A percentile compares a stretch with the other conserved stretches of the same genome.
Conservation (phyloP, 331 rosid genomes). For the Rosa hybrid region DNA sequence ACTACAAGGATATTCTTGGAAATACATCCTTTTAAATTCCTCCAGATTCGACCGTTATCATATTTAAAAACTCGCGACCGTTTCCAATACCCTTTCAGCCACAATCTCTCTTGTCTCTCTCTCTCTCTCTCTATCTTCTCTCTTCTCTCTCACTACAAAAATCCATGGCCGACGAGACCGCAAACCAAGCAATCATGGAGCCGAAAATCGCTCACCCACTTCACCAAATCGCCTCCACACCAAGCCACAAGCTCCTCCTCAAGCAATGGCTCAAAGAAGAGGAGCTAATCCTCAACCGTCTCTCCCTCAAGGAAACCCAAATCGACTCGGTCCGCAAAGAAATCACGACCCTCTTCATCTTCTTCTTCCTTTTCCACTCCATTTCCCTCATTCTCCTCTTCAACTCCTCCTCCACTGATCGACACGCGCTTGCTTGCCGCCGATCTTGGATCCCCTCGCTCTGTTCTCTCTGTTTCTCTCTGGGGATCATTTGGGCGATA, state of each 20-base stretch:
- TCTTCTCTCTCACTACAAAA: neutral
- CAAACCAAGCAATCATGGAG: conserved; percentile 51
- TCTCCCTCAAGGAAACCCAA: conserved; percentile 60
- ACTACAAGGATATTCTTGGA: conserved; percentile 24
- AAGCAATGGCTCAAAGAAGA: conserved; percentile 85
- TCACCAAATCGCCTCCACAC: conserved; percentile 70
- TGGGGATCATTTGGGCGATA: conserved; percentile 64
- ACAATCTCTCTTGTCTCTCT: neutral
- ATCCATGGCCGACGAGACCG: conserved; percentile 45
- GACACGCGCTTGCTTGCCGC: conserved; percentile 35
- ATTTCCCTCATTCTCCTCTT: conserved; percentile 55
- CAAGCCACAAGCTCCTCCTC: conserved; percentile 75
- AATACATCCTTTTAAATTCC: neutral
- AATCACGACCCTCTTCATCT: conserved; percentile 60
- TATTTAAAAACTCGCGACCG: conserved; percentile 27
- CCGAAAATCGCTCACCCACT: conserved; percentile 58
- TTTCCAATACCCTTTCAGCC: conserved; percentile 18
- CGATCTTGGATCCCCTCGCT: conserved; percentile 66
- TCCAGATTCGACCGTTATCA: conserved; percentile 55
- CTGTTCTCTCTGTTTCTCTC: conserved; percentile 54
- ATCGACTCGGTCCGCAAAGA: conserved; percentile 59
- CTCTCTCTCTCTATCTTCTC: conserved; percentile 1
- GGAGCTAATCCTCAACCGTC: conserved; percentile 56
- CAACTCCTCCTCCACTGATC: conserved; percentile 41
- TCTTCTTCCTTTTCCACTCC: conserved; percentile 77